Evolutionary conservation across 2,329 filamentous ascomycete genomes (phyloP).

Genomic region (Ophidiomyces ophidiicola): DNA sequence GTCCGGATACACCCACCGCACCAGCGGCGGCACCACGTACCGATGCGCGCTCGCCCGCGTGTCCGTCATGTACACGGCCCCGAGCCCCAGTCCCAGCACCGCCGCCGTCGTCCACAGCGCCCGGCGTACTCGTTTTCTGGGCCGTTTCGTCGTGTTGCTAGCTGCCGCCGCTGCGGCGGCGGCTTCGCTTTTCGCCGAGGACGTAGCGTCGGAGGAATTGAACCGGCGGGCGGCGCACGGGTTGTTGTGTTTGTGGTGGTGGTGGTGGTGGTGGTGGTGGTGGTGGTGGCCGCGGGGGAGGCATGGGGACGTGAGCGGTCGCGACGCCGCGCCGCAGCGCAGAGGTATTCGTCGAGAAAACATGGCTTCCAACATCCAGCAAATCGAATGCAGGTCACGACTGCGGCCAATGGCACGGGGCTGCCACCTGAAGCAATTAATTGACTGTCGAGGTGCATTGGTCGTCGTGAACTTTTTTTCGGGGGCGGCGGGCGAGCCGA

Average conservation of each 20-base stretch:
- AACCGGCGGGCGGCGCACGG: background rate
- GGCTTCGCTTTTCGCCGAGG: slow-evolving; percentile 2
- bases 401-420: background rate
- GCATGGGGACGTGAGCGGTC: background rate
- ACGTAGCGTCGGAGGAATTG: slow-evolving; percentile 3
- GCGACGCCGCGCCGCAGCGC: slow-evolving; percentile 1
- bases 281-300: background rate
- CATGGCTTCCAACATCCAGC: background rate
- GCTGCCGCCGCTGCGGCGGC: background rate
- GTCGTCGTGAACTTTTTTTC: too few species aligned
- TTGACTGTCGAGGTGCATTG: too few species aligned
- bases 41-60: slow-evolving; percentile 59
- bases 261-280: background rate
- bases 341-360: slow-evolving; percentile 3
- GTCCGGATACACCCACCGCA: slow-evolving; percentile 34
- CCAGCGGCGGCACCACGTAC: slow-evolving; percentile 46
- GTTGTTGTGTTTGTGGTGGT: background rate
- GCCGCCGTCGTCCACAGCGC: slow-evolving; percentile 33
- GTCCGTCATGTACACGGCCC: slow-evolving; percentile 61
- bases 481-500: background rate
- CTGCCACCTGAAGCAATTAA: background rate
- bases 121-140: slow-evolving; percentile 3
- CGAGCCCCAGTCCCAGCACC: slow-evolving; percentile 36
- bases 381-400: background rate
- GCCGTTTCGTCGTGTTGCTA: background rate